phyloP scores from a whole-genome alignment of 352 stramenopile species.

The Globisporangium paroecandrum region DNA sequence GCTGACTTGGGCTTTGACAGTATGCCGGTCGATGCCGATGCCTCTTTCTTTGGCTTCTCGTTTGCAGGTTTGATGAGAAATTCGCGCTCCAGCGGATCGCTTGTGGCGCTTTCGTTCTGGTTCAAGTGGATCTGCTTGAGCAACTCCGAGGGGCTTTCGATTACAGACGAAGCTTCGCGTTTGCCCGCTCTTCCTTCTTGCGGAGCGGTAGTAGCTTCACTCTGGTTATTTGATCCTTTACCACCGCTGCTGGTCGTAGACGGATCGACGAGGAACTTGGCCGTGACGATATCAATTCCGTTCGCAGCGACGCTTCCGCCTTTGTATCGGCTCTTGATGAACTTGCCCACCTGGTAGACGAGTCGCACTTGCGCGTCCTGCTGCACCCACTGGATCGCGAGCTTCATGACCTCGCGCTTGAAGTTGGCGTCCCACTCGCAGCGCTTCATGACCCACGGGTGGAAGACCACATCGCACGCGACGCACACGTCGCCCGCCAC shows the following conservation, averaged over 20 bases:
- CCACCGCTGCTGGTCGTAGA: background rate
- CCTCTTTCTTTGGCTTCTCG: background rate
- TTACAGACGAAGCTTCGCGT: slow-evolving; percentile 12
- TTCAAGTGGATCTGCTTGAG: slow-evolving; percentile 47
- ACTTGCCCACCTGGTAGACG: slow-evolving; percentile 48
- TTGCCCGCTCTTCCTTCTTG: background rate
- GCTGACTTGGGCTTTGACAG: background rate
- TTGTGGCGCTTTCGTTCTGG: slow-evolving; percentile 11
- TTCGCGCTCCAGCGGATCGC: background rate
- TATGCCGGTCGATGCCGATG: background rate
- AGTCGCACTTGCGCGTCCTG: slow-evolving; percentile 51
- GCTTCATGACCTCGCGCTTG: slow-evolving; percentile 77
- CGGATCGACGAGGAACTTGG: slow-evolving; percentile 65
- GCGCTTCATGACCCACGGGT: slow-evolving; percentile 73
- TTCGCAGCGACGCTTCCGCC: slow-evolving; percentile 41
- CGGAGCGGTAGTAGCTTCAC: background rate
- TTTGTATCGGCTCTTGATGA: slow-evolving; percentile 87
- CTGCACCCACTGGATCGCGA: slow-evolving; percentile 78
- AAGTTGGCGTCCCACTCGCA: slow-evolving; percentile 74
- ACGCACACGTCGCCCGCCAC: slow-evolving; percentile 36
- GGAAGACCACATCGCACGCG: slow-evolving; percentile 74
- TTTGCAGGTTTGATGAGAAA: slow-evolving; percentile 12
- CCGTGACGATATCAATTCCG: slow-evolving; percentile 65
- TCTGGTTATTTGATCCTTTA: slow-evolving; percentile 10
- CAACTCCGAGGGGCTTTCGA: slow-evolving; percentile 46